phyloP scores from a whole-genome alignment of 768 basidiomycete species.

The Heimioporus sp. region DNA sequence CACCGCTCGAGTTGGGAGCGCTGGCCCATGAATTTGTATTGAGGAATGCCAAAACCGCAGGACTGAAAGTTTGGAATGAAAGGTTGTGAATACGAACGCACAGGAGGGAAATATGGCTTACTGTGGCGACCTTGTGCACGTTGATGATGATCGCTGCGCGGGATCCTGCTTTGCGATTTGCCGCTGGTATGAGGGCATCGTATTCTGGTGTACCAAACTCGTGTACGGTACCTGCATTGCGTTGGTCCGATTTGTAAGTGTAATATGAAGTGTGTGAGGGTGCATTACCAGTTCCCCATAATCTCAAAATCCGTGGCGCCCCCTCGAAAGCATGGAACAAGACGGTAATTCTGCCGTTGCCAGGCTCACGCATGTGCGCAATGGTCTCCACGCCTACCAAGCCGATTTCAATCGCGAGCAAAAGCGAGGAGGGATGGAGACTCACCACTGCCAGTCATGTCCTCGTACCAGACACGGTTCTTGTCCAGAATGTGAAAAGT shows the following conservation, averaged over 20 bases:
- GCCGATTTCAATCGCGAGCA: background rate
- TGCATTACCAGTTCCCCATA: constrained; percentile 53
- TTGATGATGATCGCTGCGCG: constrained; percentile 60
- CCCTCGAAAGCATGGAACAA: constrained; percentile 63
- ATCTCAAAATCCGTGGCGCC: constrained; percentile 53
- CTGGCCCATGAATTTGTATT: constrained; percentile 54
- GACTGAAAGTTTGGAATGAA: constrained; percentile 41
- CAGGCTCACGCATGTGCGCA: constrained; percentile 53
- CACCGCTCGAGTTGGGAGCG: constrained; percentile 51
- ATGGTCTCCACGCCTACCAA: constrained; percentile 53
- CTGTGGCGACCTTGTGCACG: constrained; percentile 55
- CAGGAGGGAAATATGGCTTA: constrained; percentile 21
- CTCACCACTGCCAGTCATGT: constrained; percentile 66
- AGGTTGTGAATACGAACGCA: background rate
- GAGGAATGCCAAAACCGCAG: constrained; percentile 64
- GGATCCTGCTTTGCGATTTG: constrained; percentile 51
- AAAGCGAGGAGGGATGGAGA: constrained; percentile 1
- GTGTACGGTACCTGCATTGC: constrained; percentile 47
- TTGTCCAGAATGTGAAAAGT: constrained; percentile 58
- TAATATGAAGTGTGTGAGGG: background rate
- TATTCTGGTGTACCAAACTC: constrained; percentile 67
- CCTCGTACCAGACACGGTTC: constrained; percentile 69
- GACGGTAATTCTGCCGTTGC: constrained; percentile 58
- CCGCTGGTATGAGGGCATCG: constrained; percentile 45
- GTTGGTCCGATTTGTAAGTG: background rate